phyloP scores from a whole-genome alignment of 164 flowering plant species.

The Taxillus chinensis region DNA sequence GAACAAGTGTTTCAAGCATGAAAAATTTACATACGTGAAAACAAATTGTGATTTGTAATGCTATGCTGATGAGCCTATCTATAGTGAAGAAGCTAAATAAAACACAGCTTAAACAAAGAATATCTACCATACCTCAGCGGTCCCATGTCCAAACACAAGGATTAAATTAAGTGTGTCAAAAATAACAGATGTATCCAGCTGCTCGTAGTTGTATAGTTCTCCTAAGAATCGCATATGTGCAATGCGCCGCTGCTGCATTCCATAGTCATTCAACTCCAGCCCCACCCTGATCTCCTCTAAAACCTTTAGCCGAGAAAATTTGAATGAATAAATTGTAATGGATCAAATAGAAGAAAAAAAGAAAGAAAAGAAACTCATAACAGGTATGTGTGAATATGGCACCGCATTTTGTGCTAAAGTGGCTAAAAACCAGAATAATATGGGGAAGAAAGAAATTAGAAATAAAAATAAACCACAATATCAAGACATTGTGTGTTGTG shows the following conservation, averaged over 20 bases:
- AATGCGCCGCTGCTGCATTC: constrained; percentile 84
- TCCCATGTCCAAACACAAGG: constrained; percentile 85
- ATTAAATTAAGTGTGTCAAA: constrained; percentile 89
- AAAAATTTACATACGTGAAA: too few species aligned
- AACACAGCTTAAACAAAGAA: neutral
- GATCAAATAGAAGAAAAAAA: neutral
- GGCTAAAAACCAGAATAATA: too few species aligned
- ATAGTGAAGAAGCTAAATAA: neutral
- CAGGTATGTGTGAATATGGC: too few species aligned
- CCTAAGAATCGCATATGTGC: constrained; percentile 95
- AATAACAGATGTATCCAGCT: constrained; percentile 84
- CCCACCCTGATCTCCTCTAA: constrained; percentile 87
- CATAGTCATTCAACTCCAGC: constrained; percentile 85
- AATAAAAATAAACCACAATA: too few species aligned
- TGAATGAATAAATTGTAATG: neutral
- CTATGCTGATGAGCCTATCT: neutral
- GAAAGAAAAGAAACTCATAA: too few species aligned
- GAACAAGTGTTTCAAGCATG: too few species aligned
- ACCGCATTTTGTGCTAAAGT: too few species aligned
- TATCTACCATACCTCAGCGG: constrained; percentile 57
- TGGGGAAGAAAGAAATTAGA: too few species aligned
- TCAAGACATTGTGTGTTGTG: too few species aligned
- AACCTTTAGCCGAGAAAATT: constrained; percentile 38
- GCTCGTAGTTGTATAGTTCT: constrained; percentile 96
- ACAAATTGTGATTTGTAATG: too few species aligned